Conservation (phyloP, 2,329 filamentous ascomycete species). For the Fusarium dlaminii region DNA sequence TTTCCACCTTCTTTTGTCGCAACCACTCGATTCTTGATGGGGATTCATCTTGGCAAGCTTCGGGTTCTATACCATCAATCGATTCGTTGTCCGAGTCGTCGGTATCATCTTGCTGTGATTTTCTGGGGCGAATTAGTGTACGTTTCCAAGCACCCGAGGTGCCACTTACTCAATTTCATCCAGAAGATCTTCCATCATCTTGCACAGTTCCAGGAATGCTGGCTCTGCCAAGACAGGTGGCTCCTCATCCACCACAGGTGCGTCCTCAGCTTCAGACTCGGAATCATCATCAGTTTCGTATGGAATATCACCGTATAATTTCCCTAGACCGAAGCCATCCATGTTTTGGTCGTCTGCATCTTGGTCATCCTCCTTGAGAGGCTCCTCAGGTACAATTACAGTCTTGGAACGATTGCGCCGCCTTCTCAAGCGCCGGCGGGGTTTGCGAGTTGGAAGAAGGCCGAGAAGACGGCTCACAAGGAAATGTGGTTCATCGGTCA, state of each 20-base stretch:
- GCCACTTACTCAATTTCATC: slow-evolving; percentile 44
- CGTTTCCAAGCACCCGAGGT: background rate
- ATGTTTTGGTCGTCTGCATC: slow-evolving; percentile 19
- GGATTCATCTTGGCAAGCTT: slow-evolving; percentile 50
- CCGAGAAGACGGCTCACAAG: slow-evolving; percentile 45
- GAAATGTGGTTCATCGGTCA: slow-evolving; percentile 43
- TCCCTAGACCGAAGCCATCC: slow-evolving; percentile 36
- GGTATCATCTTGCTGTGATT: slow-evolving; percentile 19
- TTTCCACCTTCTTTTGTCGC: slow-evolving; percentile 56
- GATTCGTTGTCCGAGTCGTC: slow-evolving; percentile 42
- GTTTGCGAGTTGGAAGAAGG: slow-evolving; percentile 37
- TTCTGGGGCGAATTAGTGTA: slow-evolving; percentile 23
- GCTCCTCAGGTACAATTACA: slow-evolving; percentile 14
- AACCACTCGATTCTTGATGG: slow-evolving; percentile 51
- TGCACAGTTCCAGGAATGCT: slow-evolving; percentile 42
- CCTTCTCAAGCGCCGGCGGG: slow-evolving; percentile 31
- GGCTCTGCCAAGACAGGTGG: slow-evolving; percentile 40
- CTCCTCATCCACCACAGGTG: slow-evolving; percentile 26
- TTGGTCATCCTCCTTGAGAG: slow-evolving; percentile 13
- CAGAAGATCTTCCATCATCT: slow-evolving; percentile 42
- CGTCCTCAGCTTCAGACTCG: slow-evolving; percentile 33
- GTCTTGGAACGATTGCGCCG: slow-evolving; percentile 30
- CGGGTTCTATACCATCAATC: slow-evolving; percentile 43
- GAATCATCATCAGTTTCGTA: slow-evolving; percentile 35
- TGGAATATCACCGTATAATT: slow-evolving; percentile 37